These are phyloP conservation scores for Takakia lepidozioides DNA, from an alignment of 225 moss, liverwort and hornwort genomes.

Conservation along the genomic window DNA sequence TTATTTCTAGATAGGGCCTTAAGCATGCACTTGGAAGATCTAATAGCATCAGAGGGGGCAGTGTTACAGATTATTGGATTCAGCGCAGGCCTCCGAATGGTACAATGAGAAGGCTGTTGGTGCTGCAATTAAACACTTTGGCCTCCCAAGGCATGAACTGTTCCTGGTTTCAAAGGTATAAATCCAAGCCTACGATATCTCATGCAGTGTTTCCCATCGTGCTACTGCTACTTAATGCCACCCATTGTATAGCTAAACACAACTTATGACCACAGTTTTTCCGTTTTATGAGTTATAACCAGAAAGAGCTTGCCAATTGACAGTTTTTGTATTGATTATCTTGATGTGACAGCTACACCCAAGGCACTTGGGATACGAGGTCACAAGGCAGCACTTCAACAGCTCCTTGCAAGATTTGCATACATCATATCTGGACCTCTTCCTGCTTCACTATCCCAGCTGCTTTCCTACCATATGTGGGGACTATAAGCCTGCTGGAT, in stretches of 20 bases:
- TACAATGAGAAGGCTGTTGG: conserved; percentile 37
- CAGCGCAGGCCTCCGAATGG: conserved; percentile 45
- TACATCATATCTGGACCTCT: conserved; percentile 32
- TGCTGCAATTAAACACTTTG: conserved; percentile 23
- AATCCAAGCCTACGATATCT: background rate
- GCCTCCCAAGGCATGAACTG: conserved; percentile 19
- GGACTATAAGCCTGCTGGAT: conserved; percentile 10
- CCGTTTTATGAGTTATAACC: background rate
- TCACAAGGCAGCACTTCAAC: conserved; percentile 25
- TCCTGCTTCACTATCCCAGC: conserved; percentile 37
- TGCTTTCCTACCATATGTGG: conserved; percentile 34
- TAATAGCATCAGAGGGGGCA: conserved; percentile 3
- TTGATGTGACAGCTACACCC: conserved; percentile 42
- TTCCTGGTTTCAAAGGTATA: conserved; percentile 40
- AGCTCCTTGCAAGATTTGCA: conserved; percentile 29
- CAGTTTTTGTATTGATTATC: conserved; percentile 8
- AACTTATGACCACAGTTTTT: background rate
- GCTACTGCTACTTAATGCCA: background rate
- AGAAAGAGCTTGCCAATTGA: background rate
- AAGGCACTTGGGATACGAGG: conserved; percentile 41
- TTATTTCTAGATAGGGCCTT: background rate
- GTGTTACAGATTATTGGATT: conserved; percentile 31
- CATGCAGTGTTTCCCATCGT: background rate
- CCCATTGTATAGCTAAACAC: too few species aligned
- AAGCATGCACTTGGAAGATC: background rate